Evolutionary conservation across 768 basidiomycete genomes (phyloP).

Genomic region (Suillus luteus): DNA sequence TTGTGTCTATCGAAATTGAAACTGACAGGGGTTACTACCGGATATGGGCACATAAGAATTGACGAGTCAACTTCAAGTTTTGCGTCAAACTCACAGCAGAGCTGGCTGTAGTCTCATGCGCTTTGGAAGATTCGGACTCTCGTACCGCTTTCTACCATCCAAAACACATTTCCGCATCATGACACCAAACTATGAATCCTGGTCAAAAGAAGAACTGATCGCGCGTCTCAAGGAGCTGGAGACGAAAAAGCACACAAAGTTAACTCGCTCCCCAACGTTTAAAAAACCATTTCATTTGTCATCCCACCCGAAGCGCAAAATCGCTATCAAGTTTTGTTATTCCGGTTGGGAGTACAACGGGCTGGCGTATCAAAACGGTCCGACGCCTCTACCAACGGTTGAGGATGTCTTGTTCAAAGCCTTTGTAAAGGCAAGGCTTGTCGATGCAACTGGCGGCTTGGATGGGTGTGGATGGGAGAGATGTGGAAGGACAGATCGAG

Average conservation of each 20-base stretch:
- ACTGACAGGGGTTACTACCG: no score
- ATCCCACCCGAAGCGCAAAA: conserved; percentile 77
- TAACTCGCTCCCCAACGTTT: conserved; percentile 25
- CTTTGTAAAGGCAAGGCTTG: conserved; percentile 71
- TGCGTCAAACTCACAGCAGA: no score
- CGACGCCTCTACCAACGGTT: conserved; percentile 83
- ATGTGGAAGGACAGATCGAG: conserved; percentile 93
- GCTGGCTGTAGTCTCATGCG: conserved; percentile 22
- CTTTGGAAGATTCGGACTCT: conserved; percentile 33
- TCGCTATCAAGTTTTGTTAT: conserved; percentile 92
- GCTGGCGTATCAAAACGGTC: conserved; percentile 74
- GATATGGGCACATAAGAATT: no score
- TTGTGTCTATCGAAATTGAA: no score
- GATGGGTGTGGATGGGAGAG: conserved; percentile 89
- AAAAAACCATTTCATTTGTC: conserved; percentile 61
- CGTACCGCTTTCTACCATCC: conserved; percentile 35
- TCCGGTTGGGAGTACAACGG: conserved; percentile 92
- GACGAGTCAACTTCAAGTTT: no score
- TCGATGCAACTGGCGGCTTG: conserved; percentile 71
- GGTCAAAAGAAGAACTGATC: conserved; percentile 73
- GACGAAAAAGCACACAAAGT: conserved; percentile 24
- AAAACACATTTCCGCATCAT: conserved; percentile 33
- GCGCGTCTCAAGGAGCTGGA: conserved; percentile 63
- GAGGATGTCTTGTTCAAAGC: conserved; percentile 86
- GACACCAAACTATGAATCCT: conserved; percentile 50